Evolutionary conservation across 306 rosid species (phyloP).

Genomic region (Cicer judaicum): DNA sequence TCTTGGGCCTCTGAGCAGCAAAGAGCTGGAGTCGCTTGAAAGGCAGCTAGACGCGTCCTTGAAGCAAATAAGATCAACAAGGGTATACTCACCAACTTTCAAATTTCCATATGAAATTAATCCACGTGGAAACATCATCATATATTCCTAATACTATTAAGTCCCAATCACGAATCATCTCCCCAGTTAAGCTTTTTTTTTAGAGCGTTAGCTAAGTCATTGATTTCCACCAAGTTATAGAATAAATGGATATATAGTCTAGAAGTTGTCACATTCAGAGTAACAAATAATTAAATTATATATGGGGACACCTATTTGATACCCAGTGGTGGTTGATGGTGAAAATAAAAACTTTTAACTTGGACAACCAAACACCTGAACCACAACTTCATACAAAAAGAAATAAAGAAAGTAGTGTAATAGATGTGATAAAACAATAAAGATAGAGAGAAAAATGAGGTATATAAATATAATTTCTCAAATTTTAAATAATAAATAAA

Average conservation of each 20-base stretch:
- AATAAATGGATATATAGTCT: background rate
- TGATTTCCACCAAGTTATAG: background rate
- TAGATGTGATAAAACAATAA: too few relatives aligned
- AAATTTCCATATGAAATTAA: background rate
- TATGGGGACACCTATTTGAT: too few relatives aligned
- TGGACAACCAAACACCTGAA: too few relatives aligned
- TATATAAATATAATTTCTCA: too few relatives aligned
- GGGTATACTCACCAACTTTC: conserved; percentile 57
- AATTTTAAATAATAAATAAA: too few relatives aligned
- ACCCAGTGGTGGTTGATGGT: too few relatives aligned
- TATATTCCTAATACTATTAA: too few relatives aligned
- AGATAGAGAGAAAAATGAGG: too few relatives aligned
- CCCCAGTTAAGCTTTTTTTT: background rate
- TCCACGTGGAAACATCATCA: background rate
- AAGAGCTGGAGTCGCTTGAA: conserved; percentile 94
- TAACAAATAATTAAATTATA: background rate
- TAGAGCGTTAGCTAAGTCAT: background rate
- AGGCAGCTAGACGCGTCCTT: conserved; percentile 92
- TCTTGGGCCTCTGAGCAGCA: conserved; percentile 85
- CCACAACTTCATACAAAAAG: too few relatives aligned
- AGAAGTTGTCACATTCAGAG: background rate
- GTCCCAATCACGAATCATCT: too few relatives aligned
- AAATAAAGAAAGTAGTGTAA: too few relatives aligned
- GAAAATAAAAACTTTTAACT: too few relatives aligned
- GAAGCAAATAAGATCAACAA: conserved; percentile 88